A percentile compares a stretch with the other conserved stretches of the same genome.
Evolutionary conservation across 305 asterid species (phyloP).

Genomic region (Fraxinus velutina): DNA sequence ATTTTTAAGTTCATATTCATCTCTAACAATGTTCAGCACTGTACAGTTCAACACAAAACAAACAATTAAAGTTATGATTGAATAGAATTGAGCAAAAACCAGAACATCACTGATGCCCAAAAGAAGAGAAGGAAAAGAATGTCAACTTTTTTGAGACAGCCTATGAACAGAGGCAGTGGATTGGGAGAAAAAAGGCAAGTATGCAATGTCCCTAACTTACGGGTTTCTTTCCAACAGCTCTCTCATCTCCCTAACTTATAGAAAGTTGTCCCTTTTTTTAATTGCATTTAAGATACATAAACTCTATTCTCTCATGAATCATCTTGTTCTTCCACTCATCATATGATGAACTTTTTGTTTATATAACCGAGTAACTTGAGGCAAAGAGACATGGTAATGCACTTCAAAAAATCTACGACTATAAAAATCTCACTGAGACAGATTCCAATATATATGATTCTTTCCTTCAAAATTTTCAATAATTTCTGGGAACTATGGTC

Average conservation of each 20-base stretch:
- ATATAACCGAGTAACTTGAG: neutral
- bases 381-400: neutral
- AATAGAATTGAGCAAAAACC: neutral
- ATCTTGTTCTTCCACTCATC: neutral
- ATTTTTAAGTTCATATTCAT: neutral
- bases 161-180: neutral
- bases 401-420: neutral
- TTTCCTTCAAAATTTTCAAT: neutral
- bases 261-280: neutral
- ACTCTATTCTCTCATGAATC: neutral
- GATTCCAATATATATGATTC: neutral
- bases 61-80: neutral
- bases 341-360: neutral
- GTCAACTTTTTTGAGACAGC: neutral
- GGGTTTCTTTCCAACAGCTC: neutral
- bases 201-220: neutral
- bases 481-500: neutral
- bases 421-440: neutral
- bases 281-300: neutral
- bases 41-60: neutral
- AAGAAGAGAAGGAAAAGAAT: neutral
- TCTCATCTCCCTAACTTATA: neutral
- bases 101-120: neutral
- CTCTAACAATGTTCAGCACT: neutral
- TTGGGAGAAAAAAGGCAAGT: neutral